A percentile compares a stretch with the other conserved stretches of the same genome.
phyloP scores from a whole-genome alignment of 2,329 filamentous ascomycete species.

The Bimuria novae-zelandiae region DNA sequence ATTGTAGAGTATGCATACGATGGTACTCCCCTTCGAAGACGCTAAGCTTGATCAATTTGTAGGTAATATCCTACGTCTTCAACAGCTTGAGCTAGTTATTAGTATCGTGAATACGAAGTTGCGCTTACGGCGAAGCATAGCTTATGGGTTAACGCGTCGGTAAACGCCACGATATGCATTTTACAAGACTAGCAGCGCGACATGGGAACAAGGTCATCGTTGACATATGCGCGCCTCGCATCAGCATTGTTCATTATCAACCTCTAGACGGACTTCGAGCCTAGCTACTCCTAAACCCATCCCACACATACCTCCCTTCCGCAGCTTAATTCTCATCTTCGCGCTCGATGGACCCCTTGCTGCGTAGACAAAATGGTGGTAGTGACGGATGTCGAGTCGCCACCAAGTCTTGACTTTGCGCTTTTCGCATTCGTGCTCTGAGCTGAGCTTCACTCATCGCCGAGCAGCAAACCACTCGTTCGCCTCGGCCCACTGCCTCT shows the following conservation, averaged over 20 bases:
- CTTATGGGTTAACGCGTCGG: no score
- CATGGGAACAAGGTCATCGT: background rate
- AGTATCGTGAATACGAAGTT: no score
- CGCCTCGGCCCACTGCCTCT: constrained; percentile 62
- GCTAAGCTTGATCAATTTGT: no score
- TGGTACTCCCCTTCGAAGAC: no score
- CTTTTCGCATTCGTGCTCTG: background rate
- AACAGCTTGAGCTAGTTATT: no score
- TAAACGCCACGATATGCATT: no score
- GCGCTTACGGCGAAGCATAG: no score
- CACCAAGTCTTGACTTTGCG: background rate
- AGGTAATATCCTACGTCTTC: no score
- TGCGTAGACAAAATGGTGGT: background rate
- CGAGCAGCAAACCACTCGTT: constrained; percentile 60
- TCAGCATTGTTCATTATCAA: background rate
- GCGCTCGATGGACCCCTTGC: background rate
- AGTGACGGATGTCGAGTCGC: background rate
- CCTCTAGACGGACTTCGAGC: background rate
- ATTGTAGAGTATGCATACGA: no score
- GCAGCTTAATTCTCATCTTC: no score
- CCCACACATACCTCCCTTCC: background rate
- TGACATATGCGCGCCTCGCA: background rate
- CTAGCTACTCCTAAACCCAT: background rate
- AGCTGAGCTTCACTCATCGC: constrained; percentile 22
- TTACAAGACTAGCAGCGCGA: no score